Base-by-base conservation (phyloP, 2,329 filamentous ascomycete species). In the Beauveria bassiana region DNA sequence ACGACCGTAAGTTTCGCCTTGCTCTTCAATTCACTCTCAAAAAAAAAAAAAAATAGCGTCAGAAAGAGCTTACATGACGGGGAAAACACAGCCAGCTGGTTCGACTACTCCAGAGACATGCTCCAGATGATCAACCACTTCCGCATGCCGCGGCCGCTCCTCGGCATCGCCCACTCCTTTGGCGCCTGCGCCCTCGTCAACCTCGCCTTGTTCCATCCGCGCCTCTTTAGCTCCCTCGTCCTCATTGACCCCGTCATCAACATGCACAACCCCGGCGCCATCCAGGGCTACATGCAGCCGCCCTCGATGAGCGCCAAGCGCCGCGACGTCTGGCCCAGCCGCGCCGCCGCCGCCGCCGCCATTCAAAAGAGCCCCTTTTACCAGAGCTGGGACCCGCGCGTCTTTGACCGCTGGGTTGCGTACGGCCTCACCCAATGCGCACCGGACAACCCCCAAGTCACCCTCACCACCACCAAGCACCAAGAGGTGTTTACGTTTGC, bases 121-220 rank as follows among this genome's bases (percentile, higher is more conserved):
- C 81, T 95, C 20, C 86, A 93, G 70, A 83, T 97, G 75, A 82
- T 95, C 76, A 97, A 96, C 74, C 80, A 85, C 59, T 93, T 96
- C 75, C 89, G 91, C 47, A 77, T 81, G 82, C 88, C 90, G 14
- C 88, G 89, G 1, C 93, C 93, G 1, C 79, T 97, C 22, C 75
- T 97, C 65, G 93, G 90, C 61, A 74, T 98, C 31, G 93, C 91
- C 18, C 93, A 98, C 75, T 96, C 91, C 67, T 93, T 96, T 79
- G 93, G 93, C 67, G 92, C 83, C 65, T 85, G 84, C 70, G 84
- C 89, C 62, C 80, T 97, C 59, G 80, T 83, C 59, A 86, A 91
- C 67, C 79, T 93, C 18, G 79, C 90, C 5, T 77, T 93, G 12
- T 81, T 91, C 66, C 89, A 96, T 73, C 92, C 93, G 1, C 88